A percentile compares a stretch with the other conserved stretches of the same genome.
Evolutionary conservation across 2,329 filamentous ascomycete species (phyloP).

Genomic region (Myriosclerotinia curreyana): DNA sequence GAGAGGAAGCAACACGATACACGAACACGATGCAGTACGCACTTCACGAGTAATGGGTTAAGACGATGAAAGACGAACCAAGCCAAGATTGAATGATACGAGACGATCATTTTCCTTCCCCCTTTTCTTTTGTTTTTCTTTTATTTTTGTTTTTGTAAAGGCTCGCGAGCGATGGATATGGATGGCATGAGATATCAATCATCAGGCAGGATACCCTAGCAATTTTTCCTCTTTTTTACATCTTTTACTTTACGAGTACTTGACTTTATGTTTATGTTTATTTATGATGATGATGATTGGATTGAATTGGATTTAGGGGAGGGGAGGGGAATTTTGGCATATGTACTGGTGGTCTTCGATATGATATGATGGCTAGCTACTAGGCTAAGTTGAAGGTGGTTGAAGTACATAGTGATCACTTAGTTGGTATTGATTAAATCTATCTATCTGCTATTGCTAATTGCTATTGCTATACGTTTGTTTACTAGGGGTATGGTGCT

Average conservation of each 20-base stretch:
- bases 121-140: not conserved
- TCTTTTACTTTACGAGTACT: not conserved
- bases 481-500: no score
- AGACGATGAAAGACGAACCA: not conserved
- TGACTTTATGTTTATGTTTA: not conserved
- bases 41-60: constrained; percentile 16
- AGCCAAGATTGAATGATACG: not conserved
- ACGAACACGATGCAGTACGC: not conserved
- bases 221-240: not conserved
- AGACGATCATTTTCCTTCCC: not conserved
- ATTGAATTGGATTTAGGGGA: constrained; percentile 1
- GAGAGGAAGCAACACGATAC: not conserved
- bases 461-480: no score
- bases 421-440: not conserved
- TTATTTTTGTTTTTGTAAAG: not conserved
- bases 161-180: constrained; percentile 6
- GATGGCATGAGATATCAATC: constrained; percentile 5
- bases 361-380: not conserved
- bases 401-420: not conserved
- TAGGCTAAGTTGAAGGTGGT: not conserved
- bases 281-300: not conserved
- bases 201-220: constrained; percentile 16
- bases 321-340: constrained; percentile 3
- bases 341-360: not conserved
- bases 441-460: not conserved